Evolutionary conservation across 2,329 filamentous ascomycete genomes (phyloP).

Genomic region (Talaromyces sp.): DNA sequence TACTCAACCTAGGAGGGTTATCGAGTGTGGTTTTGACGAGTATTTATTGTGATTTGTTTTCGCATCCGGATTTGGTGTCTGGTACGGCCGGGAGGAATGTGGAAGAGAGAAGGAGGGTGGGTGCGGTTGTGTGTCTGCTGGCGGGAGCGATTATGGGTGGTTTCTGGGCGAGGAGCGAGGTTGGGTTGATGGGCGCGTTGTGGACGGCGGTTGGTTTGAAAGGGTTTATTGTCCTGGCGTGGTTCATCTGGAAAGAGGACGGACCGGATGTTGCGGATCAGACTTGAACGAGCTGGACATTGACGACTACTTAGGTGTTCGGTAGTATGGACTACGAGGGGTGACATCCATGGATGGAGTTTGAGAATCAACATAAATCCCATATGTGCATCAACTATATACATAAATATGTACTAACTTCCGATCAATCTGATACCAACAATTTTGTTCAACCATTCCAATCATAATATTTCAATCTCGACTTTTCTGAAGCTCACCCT

Average conservation of each 20-base stretch:
- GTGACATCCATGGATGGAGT: no score
- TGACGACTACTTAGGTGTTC: background rate
- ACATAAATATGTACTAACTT: background rate
- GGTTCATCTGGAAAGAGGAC: conserved; percentile 58
- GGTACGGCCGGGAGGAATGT: conserved; percentile 37
- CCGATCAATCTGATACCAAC: background rate
- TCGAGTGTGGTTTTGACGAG: conserved; percentile 76
- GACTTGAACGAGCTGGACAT: background rate
- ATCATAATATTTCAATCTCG: background rate
- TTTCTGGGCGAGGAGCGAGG: conserved; percentile 50
- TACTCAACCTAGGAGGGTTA: conserved; percentile 65
- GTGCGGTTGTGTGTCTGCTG: conserved; percentile 52
- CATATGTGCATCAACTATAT: background rate
- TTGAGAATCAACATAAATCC: background rate
- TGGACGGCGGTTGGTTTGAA: conserved; percentile 62
- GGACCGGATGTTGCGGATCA: background rate
- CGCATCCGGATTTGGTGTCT: conserved; percentile 55
- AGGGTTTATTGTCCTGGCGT: conserved; percentile 53
- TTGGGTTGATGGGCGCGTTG: conserved; percentile 54
- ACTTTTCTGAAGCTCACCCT: background rate
- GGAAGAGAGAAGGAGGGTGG: conserved; percentile 53
- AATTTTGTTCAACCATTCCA: background rate
- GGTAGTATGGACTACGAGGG: background rate
- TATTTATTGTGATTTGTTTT: conserved; percentile 77
- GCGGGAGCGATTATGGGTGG: conserved; percentile 55